phyloP scores from a whole-genome alignment of 2,329 filamentous ascomycete species.

The Graphiopsis chlorocephala region DNA sequence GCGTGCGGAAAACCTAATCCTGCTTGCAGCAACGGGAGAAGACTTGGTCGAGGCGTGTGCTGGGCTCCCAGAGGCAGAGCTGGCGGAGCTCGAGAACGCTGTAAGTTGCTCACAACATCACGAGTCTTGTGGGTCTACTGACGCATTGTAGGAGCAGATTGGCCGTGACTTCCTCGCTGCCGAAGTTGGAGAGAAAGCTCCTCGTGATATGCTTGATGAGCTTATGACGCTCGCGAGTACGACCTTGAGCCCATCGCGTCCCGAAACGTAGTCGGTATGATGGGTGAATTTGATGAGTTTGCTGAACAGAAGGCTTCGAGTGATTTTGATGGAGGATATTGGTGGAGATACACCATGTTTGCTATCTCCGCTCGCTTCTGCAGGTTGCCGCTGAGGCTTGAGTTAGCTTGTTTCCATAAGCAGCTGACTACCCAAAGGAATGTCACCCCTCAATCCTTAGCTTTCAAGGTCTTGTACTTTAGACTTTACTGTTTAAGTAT shows the following conservation, averaged over 20 bases:
- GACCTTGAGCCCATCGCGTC: not conserved
- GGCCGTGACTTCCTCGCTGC: constrained; percentile 43
- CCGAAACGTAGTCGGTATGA: not conserved
- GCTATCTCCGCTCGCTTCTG: not conserved
- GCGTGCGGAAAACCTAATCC: constrained; percentile 70
- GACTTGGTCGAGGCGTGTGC: constrained; percentile 73
- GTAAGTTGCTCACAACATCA: constrained; percentile 38
- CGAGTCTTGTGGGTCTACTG: constrained; percentile 8
- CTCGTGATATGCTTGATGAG: constrained; percentile 38
- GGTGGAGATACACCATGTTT: not conserved
- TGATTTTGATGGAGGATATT: too few species aligned
- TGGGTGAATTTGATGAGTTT: not conserved
- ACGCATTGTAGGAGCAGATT: constrained; percentile 38
- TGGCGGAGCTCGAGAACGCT: constrained; percentile 64
- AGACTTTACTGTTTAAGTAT: not conserved
- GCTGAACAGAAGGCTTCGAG: not conserved
- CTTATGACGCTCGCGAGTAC: constrained; percentile 33
- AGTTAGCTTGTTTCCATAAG: not conserved
- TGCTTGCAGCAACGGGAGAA: constrained; percentile 67
- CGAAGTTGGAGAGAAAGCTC: constrained; percentile 33
- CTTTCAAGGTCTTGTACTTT: not conserved
- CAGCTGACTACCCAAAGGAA: not conserved
- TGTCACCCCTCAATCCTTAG: not conserved
- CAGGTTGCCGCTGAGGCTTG: not conserved
- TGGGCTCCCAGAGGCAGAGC: constrained; percentile 62